These are phyloP conservation scores for Xanthoparmelia taractica DNA, from an alignment of 495 filamentous ascomycete species.

Conservation along the genomic window DNA sequence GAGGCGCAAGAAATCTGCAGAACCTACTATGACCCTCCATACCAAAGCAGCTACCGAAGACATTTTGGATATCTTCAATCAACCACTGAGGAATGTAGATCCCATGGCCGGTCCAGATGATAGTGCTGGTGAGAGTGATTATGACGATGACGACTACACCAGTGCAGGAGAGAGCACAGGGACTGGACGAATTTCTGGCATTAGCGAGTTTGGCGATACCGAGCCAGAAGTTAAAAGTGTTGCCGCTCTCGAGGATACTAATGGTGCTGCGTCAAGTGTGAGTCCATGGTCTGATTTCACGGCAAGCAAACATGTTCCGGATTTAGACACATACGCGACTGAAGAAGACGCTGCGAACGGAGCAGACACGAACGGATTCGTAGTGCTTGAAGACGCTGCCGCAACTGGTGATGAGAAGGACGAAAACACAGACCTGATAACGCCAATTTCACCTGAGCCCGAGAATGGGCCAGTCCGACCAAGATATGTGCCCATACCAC, in stretches of 20 bases:
- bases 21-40: conserved; percentile 95
- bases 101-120: conserved; percentile 35
- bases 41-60: conserved; percentile 93
- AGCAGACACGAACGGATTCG: conserved; percentile 7
- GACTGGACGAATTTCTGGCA: conserved; percentile 57
- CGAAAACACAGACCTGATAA: conserved; percentile 28
- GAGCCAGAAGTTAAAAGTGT: conserved; percentile 32
- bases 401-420: conserved; percentile 15
- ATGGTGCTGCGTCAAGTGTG: conserved; percentile 52
- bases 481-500: conserved; percentile 60
- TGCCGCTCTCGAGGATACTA: conserved; percentile 34
- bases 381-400: conserved; percentile 20
- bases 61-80: conserved; percentile 94
- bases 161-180: conserved; percentile 76
- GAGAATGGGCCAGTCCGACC: conserved; percentile 35
- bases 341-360: conserved; percentile 2
- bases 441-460: conserved; percentile 35
- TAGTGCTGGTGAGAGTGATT: conserved; percentile 46
- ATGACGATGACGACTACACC: conserved; percentile 63
- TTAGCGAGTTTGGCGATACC: conserved; percentile 61
- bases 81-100: conserved; percentile 59
- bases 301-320: conserved; percentile 59
- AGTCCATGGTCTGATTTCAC: conserved; percentile 86
- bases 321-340: conserved; percentile 27
- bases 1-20: conserved; percentile 61